Evolutionary conservation across 768 basidiomycete genomes (phyloP).

Genomic region (Hemileccinum impolitum): DNA sequence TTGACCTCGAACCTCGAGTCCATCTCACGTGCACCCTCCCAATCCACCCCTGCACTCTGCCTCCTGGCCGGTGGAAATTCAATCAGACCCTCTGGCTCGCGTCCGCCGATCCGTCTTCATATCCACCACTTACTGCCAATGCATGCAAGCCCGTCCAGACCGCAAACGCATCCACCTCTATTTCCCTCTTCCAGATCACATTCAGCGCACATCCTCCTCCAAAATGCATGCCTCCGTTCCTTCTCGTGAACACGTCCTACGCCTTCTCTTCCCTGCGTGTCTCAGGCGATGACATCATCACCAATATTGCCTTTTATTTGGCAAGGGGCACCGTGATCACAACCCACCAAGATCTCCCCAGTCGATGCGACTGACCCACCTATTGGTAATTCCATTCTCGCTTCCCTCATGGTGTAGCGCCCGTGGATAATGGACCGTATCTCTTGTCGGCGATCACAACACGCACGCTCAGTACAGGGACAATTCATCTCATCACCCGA

Average conservation of each 20-base stretch:
- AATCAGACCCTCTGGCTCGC: background rate
- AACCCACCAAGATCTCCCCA: background rate
- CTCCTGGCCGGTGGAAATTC: background rate
- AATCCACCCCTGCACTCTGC: background rate
- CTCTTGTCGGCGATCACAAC: slow-evolving; percentile 21
- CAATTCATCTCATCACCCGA: background rate
- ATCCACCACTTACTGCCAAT: no score
- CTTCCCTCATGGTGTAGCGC: slow-evolving; percentile 7
- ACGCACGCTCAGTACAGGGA: slow-evolving; percentile 5
- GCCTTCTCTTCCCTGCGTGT: no score
- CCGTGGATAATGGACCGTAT: background rate
- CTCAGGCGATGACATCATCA: slow-evolving; percentile 1
- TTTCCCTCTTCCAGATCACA: slow-evolving; percentile 3
- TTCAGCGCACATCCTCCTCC: background rate
- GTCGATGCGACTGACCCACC: slow-evolving; percentile 4
- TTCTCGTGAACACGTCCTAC: no score
- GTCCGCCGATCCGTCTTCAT: slow-evolving; percentile 5
- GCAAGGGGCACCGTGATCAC: background rate
- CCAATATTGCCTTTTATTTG: background rate
- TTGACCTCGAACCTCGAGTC: slow-evolving; percentile 1
- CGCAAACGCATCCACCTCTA: background rate
- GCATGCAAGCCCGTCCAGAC: background rate
- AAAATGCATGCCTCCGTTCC: no score
- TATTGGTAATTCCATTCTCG: slow-evolving; percentile 6
- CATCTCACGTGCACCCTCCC: background rate